phyloP scores from a whole-genome alignment of 1,139 yeast species.

The Kluyveromyces sp. region DNA sequence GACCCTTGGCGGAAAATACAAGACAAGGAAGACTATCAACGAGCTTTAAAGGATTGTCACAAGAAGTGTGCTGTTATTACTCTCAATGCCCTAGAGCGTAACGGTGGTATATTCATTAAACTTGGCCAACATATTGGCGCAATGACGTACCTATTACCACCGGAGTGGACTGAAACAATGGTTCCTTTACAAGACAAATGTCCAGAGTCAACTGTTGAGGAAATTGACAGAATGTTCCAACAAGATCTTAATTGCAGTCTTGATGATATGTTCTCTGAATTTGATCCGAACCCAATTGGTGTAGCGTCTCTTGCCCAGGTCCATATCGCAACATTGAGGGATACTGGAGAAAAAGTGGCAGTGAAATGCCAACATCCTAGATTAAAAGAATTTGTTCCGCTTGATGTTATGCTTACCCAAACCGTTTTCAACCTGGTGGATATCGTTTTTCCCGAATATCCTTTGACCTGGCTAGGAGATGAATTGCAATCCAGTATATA shows the following conservation, averaged over 20 bases:
- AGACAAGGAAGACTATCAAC: slow-evolving; percentile 42
- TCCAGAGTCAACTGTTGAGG: slow-evolving; percentile 69
- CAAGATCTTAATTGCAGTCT: slow-evolving; percentile 58
- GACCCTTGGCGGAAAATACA: slow-evolving; percentile 43
- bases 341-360: slow-evolving; percentile 69
- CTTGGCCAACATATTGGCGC: slow-evolving; percentile 93
- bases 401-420: slow-evolving; percentile 74
- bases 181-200: slow-evolving; percentile 86
- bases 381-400: slow-evolving; percentile 77
- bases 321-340: slow-evolving; percentile 61
- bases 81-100: slow-evolving; percentile 65
- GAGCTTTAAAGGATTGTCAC: slow-evolving; percentile 59
- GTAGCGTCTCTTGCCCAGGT: slow-evolving; percentile 97
- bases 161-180: slow-evolving; percentile 95
- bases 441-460: slow-evolving; percentile 85
- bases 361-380: slow-evolving; percentile 94
- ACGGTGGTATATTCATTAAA: slow-evolving; percentile 91
- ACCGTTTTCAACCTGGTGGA: slow-evolving; percentile 69
- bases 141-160: slow-evolving; percentile 80
- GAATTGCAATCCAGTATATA: slow-evolving; percentile 80
- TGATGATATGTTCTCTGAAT: slow-evolving; percentile 58
- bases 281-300: slow-evolving; percentile 75
- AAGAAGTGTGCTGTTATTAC: slow-evolving; percentile 72
- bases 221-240: slow-evolving; percentile 56
- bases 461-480: slow-evolving; percentile 87